Conservation (phyloP, 495 filamentous ascomycete species). For the Penicillium antarcticum region DNA sequence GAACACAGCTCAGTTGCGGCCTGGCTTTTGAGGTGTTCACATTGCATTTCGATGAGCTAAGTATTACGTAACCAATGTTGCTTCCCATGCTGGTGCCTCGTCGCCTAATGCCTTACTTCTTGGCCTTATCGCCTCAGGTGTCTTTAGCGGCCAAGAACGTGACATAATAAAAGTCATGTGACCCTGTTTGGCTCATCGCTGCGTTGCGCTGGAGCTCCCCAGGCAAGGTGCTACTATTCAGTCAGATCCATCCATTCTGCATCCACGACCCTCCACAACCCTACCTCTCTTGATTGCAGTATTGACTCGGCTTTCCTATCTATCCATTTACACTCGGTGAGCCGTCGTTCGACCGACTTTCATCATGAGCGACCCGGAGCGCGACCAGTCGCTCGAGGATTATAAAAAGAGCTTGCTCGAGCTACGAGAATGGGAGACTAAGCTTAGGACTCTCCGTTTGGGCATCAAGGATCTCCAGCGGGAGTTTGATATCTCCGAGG, state of each 20-base stretch:
- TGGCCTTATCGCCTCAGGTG: constrained; percentile 6
- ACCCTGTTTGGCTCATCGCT: constrained; percentile 26
- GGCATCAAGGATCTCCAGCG: constrained; percentile 94
- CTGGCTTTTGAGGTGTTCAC: too few species aligned
- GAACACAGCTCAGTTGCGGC: too few species aligned
- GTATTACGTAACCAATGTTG: background rate
- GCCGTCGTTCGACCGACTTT: constrained; percentile 6
- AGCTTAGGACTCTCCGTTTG: constrained; percentile 84
- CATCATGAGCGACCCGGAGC: constrained; percentile 61
- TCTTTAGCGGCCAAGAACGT: constrained; percentile 4
- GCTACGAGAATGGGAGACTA: constrained; percentile 97
- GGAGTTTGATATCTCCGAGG: constrained; percentile 94
- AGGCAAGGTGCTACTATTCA: constrained; percentile 13
- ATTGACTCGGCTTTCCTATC: background rate
- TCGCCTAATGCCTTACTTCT: background rate
- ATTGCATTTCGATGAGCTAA: too few species aligned
- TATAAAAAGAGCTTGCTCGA: constrained; percentile 94
- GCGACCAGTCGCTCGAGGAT: constrained; percentile 76
- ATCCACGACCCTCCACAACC: constrained; percentile 7
- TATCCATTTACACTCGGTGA: background rate
- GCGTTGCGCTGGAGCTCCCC: constrained; percentile 24
- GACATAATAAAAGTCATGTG: constrained; percentile 35
- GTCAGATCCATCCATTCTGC: constrained; percentile 12
- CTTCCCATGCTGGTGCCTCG: constrained; percentile 13
- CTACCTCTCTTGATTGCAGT: background rate